Evolutionary conservation across 148 eudicot genomes (phyloP), one percentile per base, ranked within the genome.

Genomic region (Vaccinium vitisidaea): DNA sequence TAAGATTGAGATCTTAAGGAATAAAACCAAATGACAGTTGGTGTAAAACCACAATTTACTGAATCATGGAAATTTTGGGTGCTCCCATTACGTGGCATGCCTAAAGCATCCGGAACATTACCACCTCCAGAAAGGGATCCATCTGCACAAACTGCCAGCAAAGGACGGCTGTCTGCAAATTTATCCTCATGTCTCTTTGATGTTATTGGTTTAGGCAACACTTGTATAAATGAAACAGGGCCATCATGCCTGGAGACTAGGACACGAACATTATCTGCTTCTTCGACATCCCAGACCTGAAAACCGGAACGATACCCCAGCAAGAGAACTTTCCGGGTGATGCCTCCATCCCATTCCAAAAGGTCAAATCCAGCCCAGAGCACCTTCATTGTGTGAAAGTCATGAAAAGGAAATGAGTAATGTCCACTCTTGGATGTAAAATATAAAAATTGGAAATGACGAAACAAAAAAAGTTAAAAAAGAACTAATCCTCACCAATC

Each of bases 251-350:
- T 89, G 53, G 93, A 90, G 32, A 93, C 97, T 78, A 96, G 85
- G 80, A 89, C 92, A 69, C 82, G 84, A 73, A 96, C 93, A 86
- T 94, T 96, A 76, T 90, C 88, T 23, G 94, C 93, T 77, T 91
- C 96, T 89, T 96, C 98, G 65, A 96, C 97, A 90, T 96, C 99
- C 93, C 94, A 92, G 65, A 94, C 94, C 86, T 96, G 97, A 84
- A 96, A 96, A 75, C 99, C 97, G 86, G 86, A 88, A 73, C 89
- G 89, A 87, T 88, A 96, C 43, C 95, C 99, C 83, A 96, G 89
- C 82, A 96, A 89, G 79, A 96, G 90, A 86, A 96, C 90, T 85
- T 87, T 90, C 75, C 95, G 89, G 46, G 83, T 65, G 77, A 65
- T 75, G 75, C 86, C 88, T 39, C 92, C 89, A 84, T 88, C 93